Evolutionary conservation across 306 rosid species (phyloP).

Genomic region (Citrullus amarus): DNA sequence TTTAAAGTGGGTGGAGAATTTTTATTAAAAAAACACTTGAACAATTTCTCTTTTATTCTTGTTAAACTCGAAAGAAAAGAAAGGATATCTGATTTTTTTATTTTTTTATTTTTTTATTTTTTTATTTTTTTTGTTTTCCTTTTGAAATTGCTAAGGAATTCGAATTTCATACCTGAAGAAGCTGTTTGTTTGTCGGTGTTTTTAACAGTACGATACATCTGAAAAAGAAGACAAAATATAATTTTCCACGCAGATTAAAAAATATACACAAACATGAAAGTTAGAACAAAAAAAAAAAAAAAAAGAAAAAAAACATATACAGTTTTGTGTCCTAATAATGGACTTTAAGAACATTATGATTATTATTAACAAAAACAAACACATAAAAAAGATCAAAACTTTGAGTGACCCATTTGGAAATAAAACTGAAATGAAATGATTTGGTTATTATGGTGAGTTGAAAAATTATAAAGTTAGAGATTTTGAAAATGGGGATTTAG

Average conservation of each 20-base stretch:
- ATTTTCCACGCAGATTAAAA: not conserved
- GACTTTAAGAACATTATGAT: not conserved
- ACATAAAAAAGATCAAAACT: not conserved
- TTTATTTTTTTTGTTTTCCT: no score
- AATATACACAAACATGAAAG: not conserved
- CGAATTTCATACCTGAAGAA: slow-evolving; percentile 56
- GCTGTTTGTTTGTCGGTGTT: slow-evolving; percentile 83
- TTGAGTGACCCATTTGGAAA: not conserved
- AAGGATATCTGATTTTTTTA: no score
- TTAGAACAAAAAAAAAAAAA: not conserved
- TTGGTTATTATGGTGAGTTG: not conserved
- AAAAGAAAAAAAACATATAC: no score
- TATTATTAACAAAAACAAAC: not conserved
- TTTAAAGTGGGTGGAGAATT: not conserved
- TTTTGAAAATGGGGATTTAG: not conserved
- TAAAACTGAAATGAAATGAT: not conserved
- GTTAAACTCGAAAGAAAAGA: no score
- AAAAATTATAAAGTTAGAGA: not conserved
- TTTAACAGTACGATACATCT: slow-evolving; percentile 95
- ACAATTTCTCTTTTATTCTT: not conserved
- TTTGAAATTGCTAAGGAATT: not conserved
- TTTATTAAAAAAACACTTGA: not conserved
- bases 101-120: no score
- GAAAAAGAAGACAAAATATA: slow-evolving; percentile 16
- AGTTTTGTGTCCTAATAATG: not conserved